A percentile compares a stretch with the other conserved stretches of the same genome.
Evolutionary conservation across 176 grass and related monocot genomes (phyloP).

Genomic region (Triticum timopheevii): DNA sequence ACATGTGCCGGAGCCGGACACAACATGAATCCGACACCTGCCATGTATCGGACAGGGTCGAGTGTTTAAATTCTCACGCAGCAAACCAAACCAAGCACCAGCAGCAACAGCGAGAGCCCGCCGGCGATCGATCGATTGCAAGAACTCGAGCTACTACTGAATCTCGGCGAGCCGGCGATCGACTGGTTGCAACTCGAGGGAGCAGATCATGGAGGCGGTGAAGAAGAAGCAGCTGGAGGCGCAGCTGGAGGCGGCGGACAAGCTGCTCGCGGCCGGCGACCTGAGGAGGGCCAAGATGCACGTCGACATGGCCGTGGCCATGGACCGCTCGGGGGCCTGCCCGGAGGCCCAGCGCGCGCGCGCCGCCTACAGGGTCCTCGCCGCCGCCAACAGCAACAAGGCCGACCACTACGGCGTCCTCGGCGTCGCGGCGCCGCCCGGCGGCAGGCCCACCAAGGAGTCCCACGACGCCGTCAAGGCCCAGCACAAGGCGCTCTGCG

Average conservation of each 20-base stretch:
- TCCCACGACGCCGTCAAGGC: not conserved
- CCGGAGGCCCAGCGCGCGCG: not conserved
- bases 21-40: not conserved
- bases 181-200: not conserved
- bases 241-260: not conserved
- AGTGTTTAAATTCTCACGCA: not conserved
- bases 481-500: not conserved
- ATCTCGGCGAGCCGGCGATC: too few relatives aligned
- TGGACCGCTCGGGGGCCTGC: not conserved
- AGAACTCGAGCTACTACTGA: not conserved
- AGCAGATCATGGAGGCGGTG: too few relatives aligned
- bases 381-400: not conserved
- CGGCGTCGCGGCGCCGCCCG: not conserved
- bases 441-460: not conserved
- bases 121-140: not conserved
- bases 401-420: not conserved
- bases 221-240: slow-evolving; percentile 8
- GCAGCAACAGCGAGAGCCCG: not conserved
- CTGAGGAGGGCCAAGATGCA: not conserved
- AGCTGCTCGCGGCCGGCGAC: not conserved
- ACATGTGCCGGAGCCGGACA: not conserved
- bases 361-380: not conserved
- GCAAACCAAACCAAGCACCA: not conserved
- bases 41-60: not conserved
- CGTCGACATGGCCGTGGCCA: not conserved